These are phyloP conservation scores for Pseudohalonectria lignicola DNA, from an alignment of 2,329 filamentous ascomycete species.

Conservation along the genomic window DNA sequence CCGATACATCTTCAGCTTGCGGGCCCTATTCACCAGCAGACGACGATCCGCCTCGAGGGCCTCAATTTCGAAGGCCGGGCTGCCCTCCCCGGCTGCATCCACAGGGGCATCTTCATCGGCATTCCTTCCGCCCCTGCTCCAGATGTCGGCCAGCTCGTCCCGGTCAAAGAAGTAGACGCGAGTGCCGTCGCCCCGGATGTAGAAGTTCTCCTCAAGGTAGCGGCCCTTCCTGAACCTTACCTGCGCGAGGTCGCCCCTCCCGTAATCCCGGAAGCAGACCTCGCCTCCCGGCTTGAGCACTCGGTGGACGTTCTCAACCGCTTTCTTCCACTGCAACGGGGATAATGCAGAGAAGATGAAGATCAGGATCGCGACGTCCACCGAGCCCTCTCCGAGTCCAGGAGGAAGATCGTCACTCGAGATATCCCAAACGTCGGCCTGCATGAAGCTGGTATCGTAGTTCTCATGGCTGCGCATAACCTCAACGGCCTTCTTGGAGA, in stretches of 20 bases:
- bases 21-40: slow-evolving; percentile 82
- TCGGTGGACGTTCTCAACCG: slow-evolving; percentile 69
- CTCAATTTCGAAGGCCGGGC: slow-evolving; percentile 53
- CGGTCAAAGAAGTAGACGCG: slow-evolving; percentile 95
- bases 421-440: slow-evolving; percentile 92
- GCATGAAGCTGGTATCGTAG: slow-evolving; percentile 57
- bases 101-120: slow-evolving; percentile 12
- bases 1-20: slow-evolving; percentile 93
- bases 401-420: slow-evolving; percentile 64
- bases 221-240: slow-evolving; percentile 94
- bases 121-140: slow-evolving; percentile 30
- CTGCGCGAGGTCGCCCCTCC: slow-evolving; percentile 87
- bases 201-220: slow-evolving; percentile 94
- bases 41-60: slow-evolving; percentile 78
- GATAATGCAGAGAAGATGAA: slow-evolving; percentile 94
- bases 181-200: slow-evolving; percentile 89
- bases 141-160: slow-evolving; percentile 71
- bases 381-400: slow-evolving; percentile 62
- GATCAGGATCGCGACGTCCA: slow-evolving; percentile 88
- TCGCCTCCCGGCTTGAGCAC: slow-evolving; percentile 87
- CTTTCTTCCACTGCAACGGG: slow-evolving; percentile 73
- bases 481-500: slow-evolving; percentile 88
- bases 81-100: slow-evolving; percentile 11
- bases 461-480: slow-evolving; percentile 74
- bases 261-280: slow-evolving; percentile 94